Conservation (phyloP, 108 stramenopile species). For the Craspedostauros australis region DNA sequence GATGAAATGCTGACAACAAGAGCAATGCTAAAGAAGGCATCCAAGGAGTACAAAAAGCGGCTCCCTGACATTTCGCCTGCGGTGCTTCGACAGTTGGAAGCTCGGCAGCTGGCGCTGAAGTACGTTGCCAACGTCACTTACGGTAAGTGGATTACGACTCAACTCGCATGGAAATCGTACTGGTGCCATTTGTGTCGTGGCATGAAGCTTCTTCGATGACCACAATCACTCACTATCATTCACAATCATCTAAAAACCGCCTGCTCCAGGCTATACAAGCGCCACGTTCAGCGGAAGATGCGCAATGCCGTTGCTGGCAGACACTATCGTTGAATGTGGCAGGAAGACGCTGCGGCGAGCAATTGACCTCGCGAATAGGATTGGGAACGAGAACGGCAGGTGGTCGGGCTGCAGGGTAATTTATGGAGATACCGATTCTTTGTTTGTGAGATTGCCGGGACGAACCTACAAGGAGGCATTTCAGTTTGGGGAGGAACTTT, state of each 20-base stretch:
- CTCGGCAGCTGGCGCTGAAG: constrained; percentile 96
- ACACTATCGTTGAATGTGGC: constrained; percentile 95
- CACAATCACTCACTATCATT: not conserved
- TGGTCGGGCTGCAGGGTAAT: constrained; percentile 85
- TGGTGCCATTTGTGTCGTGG: not conserved
- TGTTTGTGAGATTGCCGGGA: constrained; percentile 93
- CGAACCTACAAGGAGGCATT: constrained; percentile 84
- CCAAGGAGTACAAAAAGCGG: constrained; percentile 77
- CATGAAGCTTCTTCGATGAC: not conserved
- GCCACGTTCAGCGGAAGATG: constrained; percentile 95
- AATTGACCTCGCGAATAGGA: constrained; percentile 75
- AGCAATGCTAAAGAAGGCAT: constrained; percentile 92
- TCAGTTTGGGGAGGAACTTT: constrained; percentile 88
- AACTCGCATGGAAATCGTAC: not conserved
- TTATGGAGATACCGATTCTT: constrained; percentile 95
- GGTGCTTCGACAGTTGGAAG: constrained; percentile 85
- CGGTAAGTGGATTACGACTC: constrained; percentile 6
- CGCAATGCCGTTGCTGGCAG: constrained; percentile 93
- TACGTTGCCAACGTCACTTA: constrained; percentile 98
- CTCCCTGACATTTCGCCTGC: constrained; percentile 58
- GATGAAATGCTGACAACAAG: constrained; percentile 95
- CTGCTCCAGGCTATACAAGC: constrained; percentile 74
- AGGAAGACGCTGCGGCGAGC: constrained; percentile 79
- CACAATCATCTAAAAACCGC: not conserved
- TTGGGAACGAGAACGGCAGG: constrained; percentile 59